Percentiles rank a stretch among this genome's conserved stretches.
Conservation (phyloP, 306 rosid species). For the Cucumis cinereus region DNA sequence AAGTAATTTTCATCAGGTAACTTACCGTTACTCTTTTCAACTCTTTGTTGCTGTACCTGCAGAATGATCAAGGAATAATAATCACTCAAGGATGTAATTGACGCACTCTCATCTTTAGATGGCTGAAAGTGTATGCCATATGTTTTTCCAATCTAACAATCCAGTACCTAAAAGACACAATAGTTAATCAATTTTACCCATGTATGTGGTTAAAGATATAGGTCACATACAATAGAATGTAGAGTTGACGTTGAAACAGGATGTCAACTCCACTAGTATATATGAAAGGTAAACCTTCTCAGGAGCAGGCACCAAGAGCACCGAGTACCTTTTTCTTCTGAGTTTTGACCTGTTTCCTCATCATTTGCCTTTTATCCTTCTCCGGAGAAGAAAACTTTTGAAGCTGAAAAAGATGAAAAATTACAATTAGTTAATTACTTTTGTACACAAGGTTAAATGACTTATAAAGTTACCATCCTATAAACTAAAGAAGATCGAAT, state of each 20-base stretch:
- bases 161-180: not conserved
- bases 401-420: constrained; percentile 24
- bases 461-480: not conserved
- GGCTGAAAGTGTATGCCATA: not conserved
- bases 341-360: constrained; percentile 40
- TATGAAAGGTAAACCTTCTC: not conserved
- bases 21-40: constrained; percentile 24
- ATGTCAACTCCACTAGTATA: not conserved
- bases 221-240: not conserved
- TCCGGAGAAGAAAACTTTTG: constrained; percentile 64
- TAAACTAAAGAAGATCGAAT: not conserved
- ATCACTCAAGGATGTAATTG: not conserved
- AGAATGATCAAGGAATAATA: constrained; percentile 11
- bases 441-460: not conserved
- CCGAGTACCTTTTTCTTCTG: constrained; percentile 47
- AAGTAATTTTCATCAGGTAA: constrained; percentile 19
- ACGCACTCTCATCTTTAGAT: not conserved
- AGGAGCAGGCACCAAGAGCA: constrained; percentile 7
- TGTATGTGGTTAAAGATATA: not conserved
- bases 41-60: constrained; percentile 27
- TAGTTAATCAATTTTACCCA: constrained; percentile 1
- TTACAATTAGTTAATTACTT: not conserved
- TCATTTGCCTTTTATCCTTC: constrained; percentile 62
- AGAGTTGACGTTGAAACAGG: not conserved
- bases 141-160: not conserved